Evolutionary conservation across 441 rosid genomes (phyloP).

Genomic region (Erysimum pusillum): DNA sequence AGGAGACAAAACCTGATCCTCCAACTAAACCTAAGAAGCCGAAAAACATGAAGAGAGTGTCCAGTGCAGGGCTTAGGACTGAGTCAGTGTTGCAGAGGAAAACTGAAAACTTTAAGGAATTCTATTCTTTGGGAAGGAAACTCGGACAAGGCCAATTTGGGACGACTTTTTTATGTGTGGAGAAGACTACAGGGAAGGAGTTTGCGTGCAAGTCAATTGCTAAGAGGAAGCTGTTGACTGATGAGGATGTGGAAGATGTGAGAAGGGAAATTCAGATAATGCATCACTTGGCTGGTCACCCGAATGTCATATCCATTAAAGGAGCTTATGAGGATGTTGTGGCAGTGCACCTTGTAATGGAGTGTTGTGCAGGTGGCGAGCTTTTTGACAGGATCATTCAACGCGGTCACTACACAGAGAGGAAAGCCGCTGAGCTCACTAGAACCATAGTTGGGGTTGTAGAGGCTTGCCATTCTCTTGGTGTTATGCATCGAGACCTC

Average conservation of each 20-base stretch:
- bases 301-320: conserved; percentile 87
- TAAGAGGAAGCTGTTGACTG: conserved; percentile 84
- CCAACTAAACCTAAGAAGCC: conserved; percentile 61
- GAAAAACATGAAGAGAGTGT: conserved; percentile 75
- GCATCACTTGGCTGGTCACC: conserved; percentile 96
- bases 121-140: conserved; percentile 79
- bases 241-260: conserved; percentile 94
- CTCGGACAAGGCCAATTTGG: conserved; percentile 98
- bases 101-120: conserved; percentile 83
- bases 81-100: conserved; percentile 78
- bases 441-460: conserved; percentile 91
- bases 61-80: conserved; percentile 86
- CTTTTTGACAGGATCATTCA: conserved; percentile 94
- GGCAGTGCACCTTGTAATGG: conserved; percentile 96
- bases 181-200: conserved; percentile 68
- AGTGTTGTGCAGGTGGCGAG: conserved; percentile 92
- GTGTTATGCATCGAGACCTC: conserved; percentile 98
- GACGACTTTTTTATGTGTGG: conserved; percentile 78
- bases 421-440: conserved; percentile 91
- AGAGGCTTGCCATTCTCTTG: conserved; percentile 92
- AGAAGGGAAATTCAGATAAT: conserved; percentile 95
- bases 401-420: conserved; percentile 92
- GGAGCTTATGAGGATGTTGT: conserved; percentile 92
- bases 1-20: conserved; percentile 48
- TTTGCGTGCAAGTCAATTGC: conserved; percentile 95